phyloP scores from a whole-genome alignment of 208 protist genomes.

The Trypanosoma boissoni region DNA sequence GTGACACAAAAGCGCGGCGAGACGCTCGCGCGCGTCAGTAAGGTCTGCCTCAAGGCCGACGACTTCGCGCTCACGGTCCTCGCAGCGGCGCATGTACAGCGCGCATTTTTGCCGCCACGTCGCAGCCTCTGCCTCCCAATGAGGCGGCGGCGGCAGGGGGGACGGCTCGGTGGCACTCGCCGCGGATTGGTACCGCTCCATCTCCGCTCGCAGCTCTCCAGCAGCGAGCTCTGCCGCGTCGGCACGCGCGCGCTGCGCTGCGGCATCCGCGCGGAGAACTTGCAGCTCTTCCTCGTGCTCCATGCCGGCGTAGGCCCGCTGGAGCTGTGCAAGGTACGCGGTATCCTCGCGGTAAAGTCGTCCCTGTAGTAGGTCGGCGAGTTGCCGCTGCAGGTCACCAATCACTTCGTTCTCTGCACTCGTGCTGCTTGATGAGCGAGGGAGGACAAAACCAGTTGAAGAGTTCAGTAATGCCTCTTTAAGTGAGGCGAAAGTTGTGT shows the following conservation, averaged over 20 bases:
- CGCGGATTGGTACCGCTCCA: conserved; percentile 34
- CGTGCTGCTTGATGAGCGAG: conserved; percentile 44
- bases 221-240: conserved; percentile 23
- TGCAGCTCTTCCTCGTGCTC: conserved; percentile 48
- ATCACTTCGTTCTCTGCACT: conserved; percentile 63
- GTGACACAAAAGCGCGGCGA: conserved; percentile 48
- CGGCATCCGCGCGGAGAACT: conserved; percentile 32
- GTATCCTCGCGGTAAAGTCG: conserved; percentile 77
- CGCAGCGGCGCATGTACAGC: conserved; percentile 58
- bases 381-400: conserved; percentile 40
- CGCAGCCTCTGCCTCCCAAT: conserved; percentile 68
- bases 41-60: conserved; percentile 69
- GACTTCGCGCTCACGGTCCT: conserved; percentile 66
- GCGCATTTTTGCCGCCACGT: conserved; percentile 77
- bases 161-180: too few relatives aligned
- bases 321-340: conserved; percentile 62
- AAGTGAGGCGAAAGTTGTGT: conserved; percentile 57
- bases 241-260: conserved; percentile 12
- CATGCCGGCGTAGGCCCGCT: conserved; percentile 56
- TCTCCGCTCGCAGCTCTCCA: conserved; percentile 37
- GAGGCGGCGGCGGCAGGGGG: conserved; percentile 29
- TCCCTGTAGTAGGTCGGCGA: conserved; percentile 45
- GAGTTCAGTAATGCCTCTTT: conserved; percentile 58
- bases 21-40: conserved; percentile 44
- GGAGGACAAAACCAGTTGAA: conserved; percentile 72